Evolutionary conservation across 1,139 yeast species (phyloP), one percentile per base, ranked within the genome.

Genomic region (Candida sanyaensis): DNA sequence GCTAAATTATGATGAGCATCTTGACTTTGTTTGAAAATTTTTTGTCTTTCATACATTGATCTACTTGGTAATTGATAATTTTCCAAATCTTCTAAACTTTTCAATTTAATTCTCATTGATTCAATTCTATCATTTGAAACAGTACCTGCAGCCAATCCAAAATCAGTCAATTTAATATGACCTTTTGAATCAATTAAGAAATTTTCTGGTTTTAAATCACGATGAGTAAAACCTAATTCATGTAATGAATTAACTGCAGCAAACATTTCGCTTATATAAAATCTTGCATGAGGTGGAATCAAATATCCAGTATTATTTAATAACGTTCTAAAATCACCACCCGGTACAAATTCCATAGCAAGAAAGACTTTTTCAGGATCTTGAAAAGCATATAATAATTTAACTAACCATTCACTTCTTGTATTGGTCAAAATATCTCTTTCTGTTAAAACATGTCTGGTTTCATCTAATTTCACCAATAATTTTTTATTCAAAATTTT

Each of bases 261-360:
- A 68, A 95, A 92, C 99, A 95, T 95, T 69, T 95, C 99, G 52
- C 93, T 84, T 53, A 93, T 81, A 66, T 95, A 95, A 66, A 93
- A 95, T 51, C 98, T 80, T 1, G 99, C 96, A 65, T 95, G 99
- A 6, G 96, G 91, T 5, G 98, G 96, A 51, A 89, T 89, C 58
- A 95, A 74, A 50, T 88, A 88, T 32, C 96, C 96, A 5, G 98
- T 92, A 63, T 92, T 93, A 67, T 91, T 92, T 56, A 95, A 80
- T 55, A 95, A 73, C 1, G 99, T 95, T 63, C 99, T 84, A 72
- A 90, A 95, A 65, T 95, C 99, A 44, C 99, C 99, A 50, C 99
- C 99, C 4, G 99, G 97, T 8, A 95, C 99, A 67, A 89, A 95
- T 65, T 95, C 99, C 99, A 95, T 95, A 2, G 99, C 99, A 60